phyloP scores from a whole-genome alignment of 331 rosid species.

The Dryas integrifolia region DNA sequence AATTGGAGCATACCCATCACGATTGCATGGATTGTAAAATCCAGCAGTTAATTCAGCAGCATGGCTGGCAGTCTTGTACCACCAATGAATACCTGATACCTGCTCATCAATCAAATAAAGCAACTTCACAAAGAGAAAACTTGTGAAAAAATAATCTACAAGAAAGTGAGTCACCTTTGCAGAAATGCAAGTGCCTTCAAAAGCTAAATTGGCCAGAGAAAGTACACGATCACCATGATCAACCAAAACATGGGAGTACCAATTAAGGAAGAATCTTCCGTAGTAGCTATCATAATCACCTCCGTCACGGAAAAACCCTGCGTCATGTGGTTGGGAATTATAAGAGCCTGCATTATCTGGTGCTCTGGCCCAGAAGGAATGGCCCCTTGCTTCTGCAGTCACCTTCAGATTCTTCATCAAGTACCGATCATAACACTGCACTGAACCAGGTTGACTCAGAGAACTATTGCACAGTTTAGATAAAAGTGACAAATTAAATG shows the following conservation, averaged over 20 bases:
- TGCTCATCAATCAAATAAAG: constrained; percentile 46
- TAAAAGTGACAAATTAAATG: not conserved
- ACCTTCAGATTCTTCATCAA: constrained; percentile 65
- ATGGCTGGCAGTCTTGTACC: constrained; percentile 95
- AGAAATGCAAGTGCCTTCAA: constrained; percentile 73
- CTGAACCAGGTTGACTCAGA: constrained; percentile 23
- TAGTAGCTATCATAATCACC: constrained; percentile 96
- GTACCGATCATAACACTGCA: constrained; percentile 89
- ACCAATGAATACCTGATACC: constrained; percentile 88
- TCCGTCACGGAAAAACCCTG: constrained; percentile 93
- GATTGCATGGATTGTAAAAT: constrained; percentile 81
- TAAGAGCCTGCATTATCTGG: constrained; percentile 90
- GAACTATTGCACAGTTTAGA: not conserved
- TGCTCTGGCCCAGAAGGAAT: constrained; percentile 79
- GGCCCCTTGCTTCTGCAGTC: constrained; percentile 91
- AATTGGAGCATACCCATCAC: constrained; percentile 84
- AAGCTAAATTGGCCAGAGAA: constrained; percentile 85
- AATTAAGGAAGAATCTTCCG: constrained; percentile 85
- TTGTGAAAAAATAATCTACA: not conserved
- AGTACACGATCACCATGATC: constrained; percentile 84
- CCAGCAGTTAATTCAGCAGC: constrained; percentile 95
- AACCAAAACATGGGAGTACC: constrained; percentile 83
- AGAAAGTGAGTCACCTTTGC: constrained; percentile 56
- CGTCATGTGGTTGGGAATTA: constrained; percentile 76
- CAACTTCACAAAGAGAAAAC: not conserved